These are phyloP conservation scores for Aspergillus bombycis DNA, from an alignment of 2,329 filamentous ascomycete genomes.

Conservation along the genomic window DNA sequence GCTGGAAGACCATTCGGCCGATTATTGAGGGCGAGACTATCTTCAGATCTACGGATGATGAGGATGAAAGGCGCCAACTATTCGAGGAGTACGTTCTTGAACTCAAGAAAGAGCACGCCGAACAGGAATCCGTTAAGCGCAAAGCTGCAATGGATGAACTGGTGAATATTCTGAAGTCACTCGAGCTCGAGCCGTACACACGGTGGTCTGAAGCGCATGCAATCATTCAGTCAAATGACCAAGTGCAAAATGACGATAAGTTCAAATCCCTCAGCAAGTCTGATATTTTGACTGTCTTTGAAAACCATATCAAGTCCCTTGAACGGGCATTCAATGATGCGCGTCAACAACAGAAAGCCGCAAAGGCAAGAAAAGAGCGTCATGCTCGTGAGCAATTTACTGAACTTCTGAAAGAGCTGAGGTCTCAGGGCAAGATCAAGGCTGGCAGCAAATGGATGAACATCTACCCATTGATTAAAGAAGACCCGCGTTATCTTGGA, in stretches of 20 bases:
- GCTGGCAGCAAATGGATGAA: constrained; percentile 89
- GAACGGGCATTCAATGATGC: constrained; percentile 91
- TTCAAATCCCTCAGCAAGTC: constrained; percentile 84
- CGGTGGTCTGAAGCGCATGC: constrained; percentile 90
- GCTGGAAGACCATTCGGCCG: constrained; percentile 93
- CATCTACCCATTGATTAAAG: constrained; percentile 71
- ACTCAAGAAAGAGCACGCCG: constrained; percentile 77
- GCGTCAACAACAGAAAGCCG: constrained; percentile 82
- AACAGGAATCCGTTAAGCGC: constrained; percentile 71
- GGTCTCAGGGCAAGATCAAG: constrained; percentile 77
- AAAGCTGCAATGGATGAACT: constrained; percentile 85
- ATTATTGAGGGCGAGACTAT: constrained; percentile 95
- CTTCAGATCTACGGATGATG: constrained; percentile 86
- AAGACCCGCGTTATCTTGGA: constrained; percentile 79
- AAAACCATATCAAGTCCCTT: constrained; percentile 90
- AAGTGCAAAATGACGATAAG: constrained; percentile 79
- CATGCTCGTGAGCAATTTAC: constrained; percentile 83
- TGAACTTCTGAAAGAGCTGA: constrained; percentile 73
- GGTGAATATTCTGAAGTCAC: constrained; percentile 72
- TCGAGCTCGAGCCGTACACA: constrained; percentile 89
- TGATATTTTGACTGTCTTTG: constrained; percentile 89
- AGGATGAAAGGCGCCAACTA: constrained; percentile 82
- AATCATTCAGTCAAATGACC: constrained; percentile 75
- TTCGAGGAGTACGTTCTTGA: constrained; percentile 92
- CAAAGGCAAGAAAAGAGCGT: constrained; percentile 78